These are phyloP conservation scores for Schrenkiella parvula DNA, from an alignment of 345 rosid genomes.

Conservation along the genomic window DNA sequence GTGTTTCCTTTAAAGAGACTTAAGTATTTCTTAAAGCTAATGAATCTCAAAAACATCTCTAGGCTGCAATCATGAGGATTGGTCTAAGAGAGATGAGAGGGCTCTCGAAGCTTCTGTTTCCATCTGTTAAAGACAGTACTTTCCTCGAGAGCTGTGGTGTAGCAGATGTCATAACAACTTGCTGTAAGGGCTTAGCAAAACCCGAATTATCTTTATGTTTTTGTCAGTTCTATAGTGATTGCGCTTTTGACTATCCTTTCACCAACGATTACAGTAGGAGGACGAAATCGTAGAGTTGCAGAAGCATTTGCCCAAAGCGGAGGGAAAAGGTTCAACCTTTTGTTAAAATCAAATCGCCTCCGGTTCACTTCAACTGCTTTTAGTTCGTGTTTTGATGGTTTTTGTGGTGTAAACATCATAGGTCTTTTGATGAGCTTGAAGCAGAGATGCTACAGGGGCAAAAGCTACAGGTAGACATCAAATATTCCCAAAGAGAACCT, in stretches of 20 bases:
- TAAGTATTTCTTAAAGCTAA: not conserved
- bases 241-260: not conserved
- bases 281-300: conserved; percentile 88
- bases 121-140: conserved; percentile 80
- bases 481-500: not conserved
- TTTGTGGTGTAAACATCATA: conserved; percentile 27
- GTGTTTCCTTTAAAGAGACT: not conserved
- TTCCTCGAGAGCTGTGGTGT: conserved; percentile 97
- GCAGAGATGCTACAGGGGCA: conserved; percentile 94
- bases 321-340: conserved; percentile 62
- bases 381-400: not conserved
- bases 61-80: conserved; percentile 99
- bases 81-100: conserved; percentile 94
- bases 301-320: conserved; percentile 82
- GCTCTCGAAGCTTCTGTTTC: conserved; percentile 75
- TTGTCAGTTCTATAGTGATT: not conserved
- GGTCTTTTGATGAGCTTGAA: conserved; percentile 97
- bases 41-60: not conserved
- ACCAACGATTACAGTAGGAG: conserved; percentile 56
- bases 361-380: not conserved
- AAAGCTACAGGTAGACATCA: conserved; percentile 73
- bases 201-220: not conserved
- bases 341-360: not conserved
- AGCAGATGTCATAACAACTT: conserved; percentile 90
- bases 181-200: conserved; percentile 54